Percentiles rank a stretch among this genome's conserved stretches.
Evolutionary conservation across 345 rosid genomes (phyloP).

Genomic region (Euphorbia lathyris): DNA sequence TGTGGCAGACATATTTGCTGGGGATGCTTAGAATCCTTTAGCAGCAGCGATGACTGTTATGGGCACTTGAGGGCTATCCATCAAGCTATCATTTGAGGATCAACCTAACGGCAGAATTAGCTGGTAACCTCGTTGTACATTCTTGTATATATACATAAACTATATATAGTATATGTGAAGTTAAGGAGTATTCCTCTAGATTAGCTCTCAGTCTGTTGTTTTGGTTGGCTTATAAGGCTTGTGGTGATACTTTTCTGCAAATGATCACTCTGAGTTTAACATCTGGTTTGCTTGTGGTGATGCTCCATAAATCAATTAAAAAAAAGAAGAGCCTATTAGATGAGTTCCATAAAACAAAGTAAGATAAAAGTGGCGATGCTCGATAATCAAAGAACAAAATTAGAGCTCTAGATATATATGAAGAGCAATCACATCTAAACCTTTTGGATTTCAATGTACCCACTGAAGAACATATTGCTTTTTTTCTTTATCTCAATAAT

Average conservation of each 20-base stretch:
- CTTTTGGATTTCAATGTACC: too few species aligned
- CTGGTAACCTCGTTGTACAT: background rate
- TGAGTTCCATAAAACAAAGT: too few species aligned
- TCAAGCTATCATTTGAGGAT: conserved; percentile 27
- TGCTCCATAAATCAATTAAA: too few species aligned
- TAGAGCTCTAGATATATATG: too few species aligned
- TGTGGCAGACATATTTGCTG: conserved; percentile 90
- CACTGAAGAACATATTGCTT: too few species aligned
- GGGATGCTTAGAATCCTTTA: conserved; percentile 56
- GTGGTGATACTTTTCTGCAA: background rate
- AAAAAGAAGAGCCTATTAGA: too few species aligned
- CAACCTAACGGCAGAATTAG: background rate
- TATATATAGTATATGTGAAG: background rate
- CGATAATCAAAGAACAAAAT: too few species aligned
- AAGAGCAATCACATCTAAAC: too few species aligned
- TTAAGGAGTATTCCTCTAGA: background rate
- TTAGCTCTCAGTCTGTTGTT: background rate
- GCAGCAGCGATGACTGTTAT: conserved; percentile 56
- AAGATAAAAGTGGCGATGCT: too few species aligned
- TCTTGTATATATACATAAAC: background rate
- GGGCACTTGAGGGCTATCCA: conserved; percentile 51
- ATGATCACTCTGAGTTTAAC: background rate
- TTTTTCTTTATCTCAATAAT: too few species aligned
- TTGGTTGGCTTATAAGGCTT: too few species aligned
- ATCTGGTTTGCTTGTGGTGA: background rate